Evolutionary conservation across 2,329 filamentous ascomycete species (phyloP).

Genomic region (Ophiostoma pallidulum): DNA sequence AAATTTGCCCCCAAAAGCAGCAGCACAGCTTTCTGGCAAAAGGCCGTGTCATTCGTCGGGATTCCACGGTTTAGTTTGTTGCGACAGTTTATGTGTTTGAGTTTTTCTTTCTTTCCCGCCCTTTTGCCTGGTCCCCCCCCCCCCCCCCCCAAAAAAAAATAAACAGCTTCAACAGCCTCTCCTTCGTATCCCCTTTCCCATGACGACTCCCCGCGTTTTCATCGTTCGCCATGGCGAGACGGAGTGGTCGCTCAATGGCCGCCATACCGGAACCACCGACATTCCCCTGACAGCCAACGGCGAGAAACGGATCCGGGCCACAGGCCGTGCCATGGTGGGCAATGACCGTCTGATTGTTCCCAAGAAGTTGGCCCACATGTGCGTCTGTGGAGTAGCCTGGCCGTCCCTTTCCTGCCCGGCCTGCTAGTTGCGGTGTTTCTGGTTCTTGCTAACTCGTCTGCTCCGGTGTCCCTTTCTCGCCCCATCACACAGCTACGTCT

Average conservation of each 20-base stretch:
- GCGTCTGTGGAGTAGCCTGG: too few relatives aligned
- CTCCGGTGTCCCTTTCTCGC: too few relatives aligned
- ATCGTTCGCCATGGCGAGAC: constrained; percentile 88
- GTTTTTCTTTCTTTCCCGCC: too few relatives aligned
- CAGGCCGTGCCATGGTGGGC: constrained; percentile 75
- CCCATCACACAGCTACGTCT: constrained; percentile 63
- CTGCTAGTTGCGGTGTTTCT: not conserved
- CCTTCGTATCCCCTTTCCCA: constrained; percentile 15
- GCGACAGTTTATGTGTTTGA: too few relatives aligned
- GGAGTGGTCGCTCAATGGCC: constrained; percentile 82
- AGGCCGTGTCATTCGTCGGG: too few relatives aligned
- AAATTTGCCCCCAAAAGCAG: too few relatives aligned
- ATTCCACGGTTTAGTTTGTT: too few relatives aligned
- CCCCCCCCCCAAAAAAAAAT: not conserved
- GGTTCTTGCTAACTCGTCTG: constrained; percentile 3
- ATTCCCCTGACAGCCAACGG: constrained; percentile 76
- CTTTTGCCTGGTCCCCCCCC: not conserved
- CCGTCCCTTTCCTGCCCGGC: not conserved
- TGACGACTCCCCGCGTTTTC: constrained; percentile 61
- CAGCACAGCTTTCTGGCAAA: too few relatives aligned
- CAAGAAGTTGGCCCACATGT: constrained; percentile 74
- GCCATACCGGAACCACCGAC: constrained; percentile 78
- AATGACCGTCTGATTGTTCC: constrained; percentile 78
- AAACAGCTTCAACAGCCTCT: too few relatives aligned
- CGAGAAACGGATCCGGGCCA: constrained; percentile 64